Percentiles rank a stretch among this genome's conserved stretches.
Evolutionary conservation across 1,284 basidiomycete genomes (phyloP).

Genomic region (Golubevia pallescens): DNA sequence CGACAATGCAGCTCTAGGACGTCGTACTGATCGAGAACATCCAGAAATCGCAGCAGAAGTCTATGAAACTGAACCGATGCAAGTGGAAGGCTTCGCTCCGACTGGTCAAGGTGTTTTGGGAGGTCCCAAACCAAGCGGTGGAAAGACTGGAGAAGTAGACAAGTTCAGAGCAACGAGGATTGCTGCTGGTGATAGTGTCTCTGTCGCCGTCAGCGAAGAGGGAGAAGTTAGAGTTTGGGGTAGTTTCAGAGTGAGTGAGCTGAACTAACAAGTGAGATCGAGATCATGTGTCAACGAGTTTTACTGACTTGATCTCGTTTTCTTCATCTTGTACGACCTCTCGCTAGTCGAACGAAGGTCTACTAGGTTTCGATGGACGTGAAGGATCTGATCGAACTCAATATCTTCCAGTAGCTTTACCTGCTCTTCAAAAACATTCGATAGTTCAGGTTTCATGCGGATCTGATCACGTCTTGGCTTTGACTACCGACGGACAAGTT

Average conservation of each 20-base stretch:
- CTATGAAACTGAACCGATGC: constrained; percentile 77
- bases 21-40: constrained; percentile 69
- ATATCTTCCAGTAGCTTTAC: constrained; percentile 60
- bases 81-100: constrained; percentile 71
- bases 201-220: constrained; percentile 77
- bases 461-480: constrained; percentile 82
- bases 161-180: constrained; percentile 80
- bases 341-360: constrained; percentile 74
- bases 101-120: constrained; percentile 29
- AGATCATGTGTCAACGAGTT: constrained; percentile 69
- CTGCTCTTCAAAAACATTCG: constrained; percentile 67
- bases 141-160: constrained; percentile 34
- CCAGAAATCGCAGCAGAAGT: constrained; percentile 79
- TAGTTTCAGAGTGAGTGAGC: constrained; percentile 82
- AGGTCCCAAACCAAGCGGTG: constrained; percentile 20
- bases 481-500: constrained; percentile 82
- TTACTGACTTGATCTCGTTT: too few species aligned
- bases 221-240: constrained; percentile 89
- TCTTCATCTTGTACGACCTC: not conserved
- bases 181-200: constrained; percentile 83
- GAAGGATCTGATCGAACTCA: constrained; percentile 53
- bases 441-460: constrained; percentile 80
- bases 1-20: constrained; percentile 89
- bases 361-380: constrained; percentile 80
- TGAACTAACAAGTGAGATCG: too few species aligned